Percentiles rank a stretch among this genome's conserved stretches.
Evolutionary conservation across 2,329 filamentous ascomycete genomes (phyloP).

Genomic region (Stylonectria norvegica): DNA sequence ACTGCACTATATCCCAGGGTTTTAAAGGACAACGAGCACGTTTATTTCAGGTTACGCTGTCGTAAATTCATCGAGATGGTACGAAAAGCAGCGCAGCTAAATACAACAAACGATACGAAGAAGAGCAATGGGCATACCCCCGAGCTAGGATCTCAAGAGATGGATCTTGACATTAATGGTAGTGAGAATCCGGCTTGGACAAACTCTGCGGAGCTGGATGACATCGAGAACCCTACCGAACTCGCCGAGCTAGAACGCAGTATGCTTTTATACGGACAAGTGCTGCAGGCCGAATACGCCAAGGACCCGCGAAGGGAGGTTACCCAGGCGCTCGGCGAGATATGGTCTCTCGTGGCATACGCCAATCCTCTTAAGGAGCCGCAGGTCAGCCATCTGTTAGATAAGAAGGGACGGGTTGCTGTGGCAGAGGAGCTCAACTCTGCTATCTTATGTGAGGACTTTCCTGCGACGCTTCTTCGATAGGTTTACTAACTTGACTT

Average conservation of each 20-base stretch:
- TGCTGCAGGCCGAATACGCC: conserved; percentile 73
- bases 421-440: conserved; percentile 94
- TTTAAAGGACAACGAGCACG: conserved; percentile 73
- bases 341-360: conserved; percentile 87
- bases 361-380: conserved; percentile 71
- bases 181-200: conserved; percentile 36
- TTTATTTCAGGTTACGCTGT: conserved; percentile 84
- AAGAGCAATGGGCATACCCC: conserved; percentile 40
- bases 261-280: conserved; percentile 75
- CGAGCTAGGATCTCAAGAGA: conserved; percentile 43
- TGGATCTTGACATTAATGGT: conserved; percentile 55
- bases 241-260: conserved; percentile 56
- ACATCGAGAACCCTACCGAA: conserved; percentile 34
- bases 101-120: conserved; percentile 44
- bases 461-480: background rate
- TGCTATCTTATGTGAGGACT: conserved; percentile 75
- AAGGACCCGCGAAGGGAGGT: conserved; percentile 68
- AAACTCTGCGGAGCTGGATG: conserved; percentile 56
- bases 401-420: conserved; percentile 66
- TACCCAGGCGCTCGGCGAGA: conserved; percentile 71
- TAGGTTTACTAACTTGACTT: background rate
- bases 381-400: conserved; percentile 73
- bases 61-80: conserved; percentile 97
- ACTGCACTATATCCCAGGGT: conserved; percentile 76
- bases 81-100: conserved; percentile 65